These are phyloP conservation scores for Choiromyces venosus DNA, from an alignment of 495 filamentous ascomycete species.

Conservation along the genomic window DNA sequence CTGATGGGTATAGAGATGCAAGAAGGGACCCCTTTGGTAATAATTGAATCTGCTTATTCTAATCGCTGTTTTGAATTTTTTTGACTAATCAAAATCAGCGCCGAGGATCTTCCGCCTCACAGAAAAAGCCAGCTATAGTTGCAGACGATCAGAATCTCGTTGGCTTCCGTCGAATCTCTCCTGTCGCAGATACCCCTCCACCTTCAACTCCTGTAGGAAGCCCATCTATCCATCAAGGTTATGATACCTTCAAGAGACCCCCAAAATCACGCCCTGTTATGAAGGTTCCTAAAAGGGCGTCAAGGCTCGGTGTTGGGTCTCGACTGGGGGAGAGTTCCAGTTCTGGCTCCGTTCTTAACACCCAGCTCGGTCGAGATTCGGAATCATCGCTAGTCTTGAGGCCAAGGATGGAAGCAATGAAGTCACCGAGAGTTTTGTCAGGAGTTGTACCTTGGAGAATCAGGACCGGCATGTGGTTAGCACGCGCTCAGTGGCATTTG, in stretches of 20 bases:
- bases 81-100: constrained; percentile 46
- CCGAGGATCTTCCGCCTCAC: constrained; percentile 32
- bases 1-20: constrained; percentile 63
- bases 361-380: constrained; percentile 33
- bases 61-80: constrained; percentile 43
- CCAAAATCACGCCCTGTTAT: constrained; percentile 18
- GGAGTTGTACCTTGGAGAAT: constrained; percentile 33
- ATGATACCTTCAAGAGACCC: constrained; percentile 39
- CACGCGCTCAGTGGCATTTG: constrained; percentile 36
- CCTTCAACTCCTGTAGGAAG: constrained; percentile 39
- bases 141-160: constrained; percentile 52
- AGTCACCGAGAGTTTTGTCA: constrained; percentile 43
- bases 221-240: constrained; percentile 37
- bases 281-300: constrained; percentile 21
- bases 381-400: constrained; percentile 55
- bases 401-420: constrained; percentile 46
- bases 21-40: constrained; percentile 53
- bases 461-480: constrained; percentile 20
- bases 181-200: constrained; percentile 51
- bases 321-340: constrained; percentile 31
- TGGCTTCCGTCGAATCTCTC: constrained; percentile 55
- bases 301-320: constrained; percentile 42
- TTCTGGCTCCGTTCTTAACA: constrained; percentile 44
- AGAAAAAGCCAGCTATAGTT: constrained; percentile 23
- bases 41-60: constrained; percentile 32